Evolutionary conservation across 345 rosid genomes (phyloP).

Genomic region (Eutrema japonicum): DNA sequence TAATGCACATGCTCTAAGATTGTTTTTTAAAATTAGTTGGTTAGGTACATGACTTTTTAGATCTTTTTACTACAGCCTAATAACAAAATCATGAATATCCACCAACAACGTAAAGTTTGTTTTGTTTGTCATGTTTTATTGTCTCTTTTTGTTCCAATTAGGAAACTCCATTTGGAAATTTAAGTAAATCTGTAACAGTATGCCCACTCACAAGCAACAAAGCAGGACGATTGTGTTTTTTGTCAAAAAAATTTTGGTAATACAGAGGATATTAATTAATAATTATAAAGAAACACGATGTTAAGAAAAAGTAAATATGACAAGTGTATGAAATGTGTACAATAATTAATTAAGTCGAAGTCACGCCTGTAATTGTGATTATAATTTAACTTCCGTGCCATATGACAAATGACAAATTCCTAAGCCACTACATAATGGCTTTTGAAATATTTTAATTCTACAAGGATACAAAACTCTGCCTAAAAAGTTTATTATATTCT

Average conservation of each 20-base stretch:
- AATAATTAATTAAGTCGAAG: slow-evolving; percentile 1
- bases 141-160: not conserved
- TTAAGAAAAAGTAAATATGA: not conserved
- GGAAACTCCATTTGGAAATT: not conserved
- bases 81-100: not conserved
- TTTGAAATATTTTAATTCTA: slow-evolving; percentile 10
- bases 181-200: not conserved
- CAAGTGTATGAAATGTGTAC: not conserved
- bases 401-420: slow-evolving; percentile 38
- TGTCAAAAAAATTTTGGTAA: not conserved
- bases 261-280: not conserved
- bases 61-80: not conserved
- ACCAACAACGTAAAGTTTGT: not conserved
- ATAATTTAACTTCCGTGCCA: slow-evolving; percentile 31
- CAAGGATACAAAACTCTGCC: slow-evolving; percentile 7
- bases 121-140: not conserved
- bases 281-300: not conserved
- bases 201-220: not conserved
- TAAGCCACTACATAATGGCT: slow-evolving; percentile 26
- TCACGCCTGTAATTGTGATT: slow-evolving; percentile 17
- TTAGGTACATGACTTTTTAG: not conserved
- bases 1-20: too few species aligned
- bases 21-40: not conserved
- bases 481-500: not conserved
- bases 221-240: not conserved